Evolutionary conservation across 2,329 filamentous ascomycete species (phyloP), one percentile per base, ranked within the genome.

Genomic region (Myriangium duriaei): DNA sequence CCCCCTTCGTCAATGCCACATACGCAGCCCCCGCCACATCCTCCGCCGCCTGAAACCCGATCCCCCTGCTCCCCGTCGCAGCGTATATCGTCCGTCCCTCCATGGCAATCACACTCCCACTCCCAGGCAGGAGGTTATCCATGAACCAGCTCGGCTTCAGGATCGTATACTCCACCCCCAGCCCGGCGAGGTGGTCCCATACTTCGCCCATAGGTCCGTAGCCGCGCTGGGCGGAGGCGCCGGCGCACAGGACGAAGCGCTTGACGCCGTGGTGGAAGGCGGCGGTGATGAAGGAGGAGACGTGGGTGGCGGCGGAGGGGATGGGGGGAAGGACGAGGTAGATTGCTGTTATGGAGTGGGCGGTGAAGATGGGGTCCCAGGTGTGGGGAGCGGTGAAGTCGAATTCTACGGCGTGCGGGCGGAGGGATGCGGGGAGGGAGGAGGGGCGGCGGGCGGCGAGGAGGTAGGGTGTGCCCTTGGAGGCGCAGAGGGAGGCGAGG

Each of bases 231-330:
- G 62, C 32, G 0, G 54, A 34, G 29, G 55, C 65, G 0, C 57
- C 57, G 41, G 60, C 61, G 38, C 64, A 50, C 10, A 69, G 47
- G 10, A 69, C 60, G 42, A 69, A 65, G 12, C 65, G 54, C 26
- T 50, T 50, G 3, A 58, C 55, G 3, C 60, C 56, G 5, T 55
- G 47, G 1, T 44, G 39, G 5, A 57, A 48, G 2, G 64, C 61
- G 5, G 58, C 45, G 41, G 67, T 58, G 29, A 69, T 49, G 43
- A 68, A 68, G 0, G 49, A 48, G 29, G 54, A 58, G 47, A 64
- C 58, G 4, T 50, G 42, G 1, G 51, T 39, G 2, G 52, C 44
- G 5, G 51, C 48, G 16, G 65, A 53, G 2, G 53, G n/a, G 13
- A 56, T 31, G 3, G 51, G 47, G 10, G 62, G 61, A 1, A 55